Conservation (phyloP, 345 rosid genomes). For the Syzygium aromaticum region DNA sequence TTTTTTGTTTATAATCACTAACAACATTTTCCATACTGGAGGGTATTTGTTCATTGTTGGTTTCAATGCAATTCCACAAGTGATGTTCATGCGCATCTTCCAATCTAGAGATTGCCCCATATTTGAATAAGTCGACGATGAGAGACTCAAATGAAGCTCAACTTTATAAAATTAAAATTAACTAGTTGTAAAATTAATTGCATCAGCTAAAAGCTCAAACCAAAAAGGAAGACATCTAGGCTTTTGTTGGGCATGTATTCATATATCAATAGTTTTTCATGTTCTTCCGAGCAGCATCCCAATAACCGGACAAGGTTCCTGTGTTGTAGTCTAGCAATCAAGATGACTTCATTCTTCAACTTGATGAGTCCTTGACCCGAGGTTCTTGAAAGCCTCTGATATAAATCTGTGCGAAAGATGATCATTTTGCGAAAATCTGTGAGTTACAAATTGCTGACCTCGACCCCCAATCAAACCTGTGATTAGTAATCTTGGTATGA, state of each 20-base stretch:
- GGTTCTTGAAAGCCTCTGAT: conserved; percentile 12
- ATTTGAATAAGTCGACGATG: neutral
- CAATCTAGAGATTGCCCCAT: conserved; percentile 10
- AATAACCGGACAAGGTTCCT: conserved; percentile 13
- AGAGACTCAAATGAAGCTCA: neutral
- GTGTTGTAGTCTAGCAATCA: conserved; percentile 12
- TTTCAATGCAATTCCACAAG: conserved; percentile 17
- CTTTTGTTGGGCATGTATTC: conserved; percentile 17
- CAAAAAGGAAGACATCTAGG: conserved; percentile 6
- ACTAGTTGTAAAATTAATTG: neutral
- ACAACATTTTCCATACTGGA: too few relatives aligned
- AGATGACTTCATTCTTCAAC: conserved; percentile 12
- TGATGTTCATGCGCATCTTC: conserved; percentile 15
- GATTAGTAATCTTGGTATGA: too few relatives aligned
- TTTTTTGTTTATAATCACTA: too few relatives aligned
- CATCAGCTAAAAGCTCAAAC: neutral
- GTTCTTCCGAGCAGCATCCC: conserved; percentile 9
- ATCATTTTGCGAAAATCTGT: too few relatives aligned
- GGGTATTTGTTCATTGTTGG: too few relatives aligned
- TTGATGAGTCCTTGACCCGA: conserved; percentile 10
- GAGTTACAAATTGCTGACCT: too few relatives aligned
- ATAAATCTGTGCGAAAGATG: too few relatives aligned
- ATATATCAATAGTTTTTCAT: conserved; percentile 8
- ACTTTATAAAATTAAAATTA: neutral
- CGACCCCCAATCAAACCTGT: too few relatives aligned